phyloP scores from a whole-genome alignment of 306 rosid genomes.

The Dalbergia cochinchinensis region DNA sequence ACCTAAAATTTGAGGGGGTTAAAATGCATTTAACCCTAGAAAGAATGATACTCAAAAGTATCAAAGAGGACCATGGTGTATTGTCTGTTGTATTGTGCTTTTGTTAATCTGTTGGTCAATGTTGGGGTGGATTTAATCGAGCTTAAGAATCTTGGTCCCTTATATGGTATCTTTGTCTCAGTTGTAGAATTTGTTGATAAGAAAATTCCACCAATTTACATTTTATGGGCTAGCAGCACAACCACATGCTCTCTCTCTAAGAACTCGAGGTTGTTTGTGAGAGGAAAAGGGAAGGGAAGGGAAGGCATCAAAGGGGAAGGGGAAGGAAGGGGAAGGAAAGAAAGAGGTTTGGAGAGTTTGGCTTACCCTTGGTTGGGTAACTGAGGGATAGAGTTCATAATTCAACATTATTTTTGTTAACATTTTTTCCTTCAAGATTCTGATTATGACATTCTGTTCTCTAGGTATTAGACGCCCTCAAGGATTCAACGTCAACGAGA shows the following conservation, averaged over 20 bases:
- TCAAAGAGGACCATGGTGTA: constrained; percentile 1
- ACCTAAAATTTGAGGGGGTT: too few relatives aligned
- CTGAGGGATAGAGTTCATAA: background rate
- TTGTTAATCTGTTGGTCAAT: background rate
- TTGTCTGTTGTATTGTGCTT: constrained; percentile 10
- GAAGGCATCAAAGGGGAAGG: too few relatives aligned
- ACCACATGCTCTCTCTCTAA: background rate
- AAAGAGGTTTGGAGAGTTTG: too few relatives aligned
- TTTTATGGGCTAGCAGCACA: constrained; percentile 10
- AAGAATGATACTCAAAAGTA: background rate
- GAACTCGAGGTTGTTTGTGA: background rate
- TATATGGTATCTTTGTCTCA: constrained; percentile 2
- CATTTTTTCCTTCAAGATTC: constrained; percentile 39
- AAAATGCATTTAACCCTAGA: too few relatives aligned
- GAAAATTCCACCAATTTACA: background rate
- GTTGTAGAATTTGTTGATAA: constrained; percentile 20
- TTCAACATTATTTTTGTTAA: background rate
- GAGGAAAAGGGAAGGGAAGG: too few relatives aligned
- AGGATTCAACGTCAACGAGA: constrained; percentile 93
- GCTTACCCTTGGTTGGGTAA: too few relatives aligned
- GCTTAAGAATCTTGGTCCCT: constrained; percentile 12
- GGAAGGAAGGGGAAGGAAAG: too few relatives aligned
- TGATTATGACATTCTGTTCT: constrained; percentile 41
- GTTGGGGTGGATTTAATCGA: background rate
- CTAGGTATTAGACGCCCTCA: constrained; percentile 93